Evolutionary conservation across 2,329 filamentous ascomycete species (phyloP), one percentile per base, ranked within the genome.

Genomic region (Aspergillus flavus): DNA sequence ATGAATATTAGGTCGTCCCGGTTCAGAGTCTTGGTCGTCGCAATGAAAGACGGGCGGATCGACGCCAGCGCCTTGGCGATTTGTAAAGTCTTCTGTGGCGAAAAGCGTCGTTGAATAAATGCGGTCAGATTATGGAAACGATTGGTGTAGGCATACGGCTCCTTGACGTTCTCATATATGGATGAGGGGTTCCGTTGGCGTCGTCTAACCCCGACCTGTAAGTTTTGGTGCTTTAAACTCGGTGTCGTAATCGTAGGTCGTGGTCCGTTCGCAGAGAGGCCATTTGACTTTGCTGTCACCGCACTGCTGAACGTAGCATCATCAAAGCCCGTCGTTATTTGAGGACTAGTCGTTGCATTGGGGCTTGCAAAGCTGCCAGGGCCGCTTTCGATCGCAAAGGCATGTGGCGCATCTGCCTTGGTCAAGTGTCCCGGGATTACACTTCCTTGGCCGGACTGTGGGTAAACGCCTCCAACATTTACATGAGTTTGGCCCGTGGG

Each of bases 1-100:
- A 97, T 97, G 77, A 98, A 97, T 26, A 99, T 89, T 32, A 98
- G 83, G 77, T 99, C 95, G 72, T 95, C 90, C 21, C 89, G 85
- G 67, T 93, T 94, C 64, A 98, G 82, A n/a, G 92, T 93, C 72
- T 92, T 91, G 23, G 92, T 96, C 66, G 93, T 96, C 12, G 93
- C 90, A 66, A 98, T 94, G 75, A 99, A 95, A 0, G 93, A 95
- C 1, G 95, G 94, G 9, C 95, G 90, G 70, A 97, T 96, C 52
- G 91, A 93, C 7, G 92, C 91, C 58, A 99, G 85, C 0, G 94
- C 91, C 79, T 94, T 92, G 63, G 93, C 93, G 68, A 97, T 96
- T 62, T 90, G 88, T 28, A 94, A 79, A 0, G 91, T 90, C 78
- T 94, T 94, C 67, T 88, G 89, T 14, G 89, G 84, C 1, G 91